A percentile compares a stretch with the other conserved stretches of the same genome.
Conservation (phyloP, 1,284 basidiomycete genomes). For the Cryptococcus deneoformans region DNA sequence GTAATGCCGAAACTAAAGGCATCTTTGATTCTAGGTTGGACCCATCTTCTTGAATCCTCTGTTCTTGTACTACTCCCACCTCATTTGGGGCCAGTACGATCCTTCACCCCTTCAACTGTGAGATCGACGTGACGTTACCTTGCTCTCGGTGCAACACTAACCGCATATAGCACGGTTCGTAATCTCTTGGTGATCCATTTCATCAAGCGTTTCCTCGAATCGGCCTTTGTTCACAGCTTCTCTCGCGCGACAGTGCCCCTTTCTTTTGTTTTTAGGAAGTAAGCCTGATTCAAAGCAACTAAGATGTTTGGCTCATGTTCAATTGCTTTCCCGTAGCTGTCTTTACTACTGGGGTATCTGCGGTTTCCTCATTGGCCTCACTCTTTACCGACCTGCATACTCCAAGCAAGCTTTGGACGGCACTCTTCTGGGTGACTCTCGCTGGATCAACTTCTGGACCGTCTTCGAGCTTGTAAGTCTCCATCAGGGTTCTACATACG, state of each 20-base stretch:
- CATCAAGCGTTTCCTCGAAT: slow-evolving; percentile 89
- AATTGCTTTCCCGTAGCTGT: slow-evolving; percentile 57
- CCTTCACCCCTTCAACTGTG: slow-evolving; percentile 40
- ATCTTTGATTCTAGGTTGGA: slow-evolving; percentile 59
- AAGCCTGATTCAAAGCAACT: slow-evolving; percentile 24
- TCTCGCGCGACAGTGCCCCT: slow-evolving; percentile 93
- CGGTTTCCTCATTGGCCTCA: slow-evolving; percentile 72
- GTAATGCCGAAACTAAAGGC: not conserved
- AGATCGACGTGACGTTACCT: slow-evolving; percentile 4
- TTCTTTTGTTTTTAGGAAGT: slow-evolving; percentile 89
- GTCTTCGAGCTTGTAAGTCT: slow-evolving; percentile 70
- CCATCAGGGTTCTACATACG: not conserved
- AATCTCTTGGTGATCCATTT: slow-evolving; percentile 82
- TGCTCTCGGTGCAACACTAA: not conserved
- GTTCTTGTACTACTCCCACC: slow-evolving; percentile 64
- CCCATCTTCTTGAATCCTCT: slow-evolving; percentile 90
- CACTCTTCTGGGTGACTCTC: slow-evolving; percentile 65
- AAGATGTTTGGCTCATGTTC: not conserved
- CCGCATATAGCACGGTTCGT: slow-evolving; percentile 64
- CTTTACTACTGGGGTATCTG: slow-evolving; percentile 82
- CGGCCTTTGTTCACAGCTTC: slow-evolving; percentile 91
- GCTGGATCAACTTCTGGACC: slow-evolving; percentile 66
- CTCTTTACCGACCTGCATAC: slow-evolving; percentile 70
- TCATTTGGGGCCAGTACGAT: slow-evolving; percentile 36
- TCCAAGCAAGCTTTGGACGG: slow-evolving; percentile 62